These are phyloP conservation scores for Pleurotus djamor DNA, from an alignment of 768 basidiomycete species.

Conservation along the genomic window DNA sequence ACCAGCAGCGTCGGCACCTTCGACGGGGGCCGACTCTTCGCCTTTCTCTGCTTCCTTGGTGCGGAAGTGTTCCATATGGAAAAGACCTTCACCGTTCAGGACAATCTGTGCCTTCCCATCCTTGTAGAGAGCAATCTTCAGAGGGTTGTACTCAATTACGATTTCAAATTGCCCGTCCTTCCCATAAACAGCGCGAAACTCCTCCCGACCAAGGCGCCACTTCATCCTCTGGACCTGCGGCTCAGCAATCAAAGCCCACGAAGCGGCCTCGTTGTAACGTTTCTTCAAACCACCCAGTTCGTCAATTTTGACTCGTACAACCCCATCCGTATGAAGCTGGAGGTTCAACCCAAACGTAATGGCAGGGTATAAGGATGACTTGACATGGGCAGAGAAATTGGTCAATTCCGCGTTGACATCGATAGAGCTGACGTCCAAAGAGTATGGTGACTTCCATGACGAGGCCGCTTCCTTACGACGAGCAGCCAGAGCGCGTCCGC, in stretches of 20 bases:
- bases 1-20: constrained; percentile 40
- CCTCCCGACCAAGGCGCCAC: constrained; percentile 67
- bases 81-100: constrained; percentile 82
- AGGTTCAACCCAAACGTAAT: constrained; percentile 82
- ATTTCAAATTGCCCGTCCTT: constrained; percentile 62
- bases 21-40: constrained; percentile 34
- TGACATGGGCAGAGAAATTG: constrained; percentile 72
- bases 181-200: constrained; percentile 65
- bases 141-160: constrained; percentile 69
- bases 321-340: constrained; percentile 83
- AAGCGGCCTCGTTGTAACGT: constrained; percentile 89
- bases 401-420: constrained; percentile 50
- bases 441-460: constrained; percentile 85
- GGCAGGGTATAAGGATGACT: constrained; percentile 80
- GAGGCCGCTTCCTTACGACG: constrained; percentile 56
- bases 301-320: constrained; percentile 91
- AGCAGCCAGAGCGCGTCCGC: constrained; percentile 77
- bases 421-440: constrained; percentile 59
- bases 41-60: constrained; percentile 48
- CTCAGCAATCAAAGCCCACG: constrained; percentile 82
- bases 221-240: constrained; percentile 57
- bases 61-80: constrained; percentile 99
- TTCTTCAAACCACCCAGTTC: constrained; percentile 77
- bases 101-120: constrained; percentile 83
- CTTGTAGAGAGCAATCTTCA: constrained; percentile 70